phyloP scores from a whole-genome alignment of 2,329 filamentous ascomycete species.

The Chaetomiaceae sp. region DNA sequence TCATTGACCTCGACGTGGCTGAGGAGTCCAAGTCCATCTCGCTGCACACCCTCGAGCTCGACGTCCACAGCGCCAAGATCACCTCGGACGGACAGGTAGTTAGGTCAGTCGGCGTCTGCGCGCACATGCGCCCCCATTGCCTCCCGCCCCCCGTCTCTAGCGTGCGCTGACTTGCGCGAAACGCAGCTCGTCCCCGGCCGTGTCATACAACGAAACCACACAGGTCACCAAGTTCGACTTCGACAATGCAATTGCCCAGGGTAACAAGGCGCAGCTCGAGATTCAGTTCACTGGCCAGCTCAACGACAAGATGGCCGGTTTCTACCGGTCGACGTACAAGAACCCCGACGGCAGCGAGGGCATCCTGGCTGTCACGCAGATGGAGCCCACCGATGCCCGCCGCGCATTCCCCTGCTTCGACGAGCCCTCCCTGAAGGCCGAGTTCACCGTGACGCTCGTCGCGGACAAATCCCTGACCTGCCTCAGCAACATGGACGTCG shows the following conservation, averaged over 20 bases:
- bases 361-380: slow-evolving; percentile 85
- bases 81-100: slow-evolving; percentile 51
- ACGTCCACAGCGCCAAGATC: slow-evolving; percentile 70
- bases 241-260: slow-evolving; percentile 63
- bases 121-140: too few species aligned
- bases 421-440: slow-evolving; percentile 87
- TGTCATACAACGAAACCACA: slow-evolving; percentile 69
- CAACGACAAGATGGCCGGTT: slow-evolving; percentile 86
- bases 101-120: slow-evolving; percentile 32
- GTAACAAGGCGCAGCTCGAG: slow-evolving; percentile 69
- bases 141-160: slow-evolving; percentile 8
- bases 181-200: slow-evolving; percentile 55
- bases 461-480: slow-evolving; percentile 88
- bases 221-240: slow-evolving; percentile 82
- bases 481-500: slow-evolving; percentile 94
- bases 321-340: slow-evolving; percentile 90
- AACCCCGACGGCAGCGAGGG: slow-evolving; percentile 69
- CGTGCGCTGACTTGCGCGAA: slow-evolving; percentile 19
- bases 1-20: slow-evolving; percentile 79
- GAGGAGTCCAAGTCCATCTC: slow-evolving; percentile 81
- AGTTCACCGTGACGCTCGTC: slow-evolving; percentile 84
- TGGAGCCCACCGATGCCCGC: slow-evolving; percentile 92
- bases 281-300: slow-evolving; percentile 71
- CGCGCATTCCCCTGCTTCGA: slow-evolving; percentile 95
- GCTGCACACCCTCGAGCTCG: slow-evolving; percentile 80